A percentile compares a stretch with the other conserved stretches of the same genome.
phyloP scores from a whole-genome alignment of 148 eudicot species.

The Camellia lanceoleosa region DNA sequence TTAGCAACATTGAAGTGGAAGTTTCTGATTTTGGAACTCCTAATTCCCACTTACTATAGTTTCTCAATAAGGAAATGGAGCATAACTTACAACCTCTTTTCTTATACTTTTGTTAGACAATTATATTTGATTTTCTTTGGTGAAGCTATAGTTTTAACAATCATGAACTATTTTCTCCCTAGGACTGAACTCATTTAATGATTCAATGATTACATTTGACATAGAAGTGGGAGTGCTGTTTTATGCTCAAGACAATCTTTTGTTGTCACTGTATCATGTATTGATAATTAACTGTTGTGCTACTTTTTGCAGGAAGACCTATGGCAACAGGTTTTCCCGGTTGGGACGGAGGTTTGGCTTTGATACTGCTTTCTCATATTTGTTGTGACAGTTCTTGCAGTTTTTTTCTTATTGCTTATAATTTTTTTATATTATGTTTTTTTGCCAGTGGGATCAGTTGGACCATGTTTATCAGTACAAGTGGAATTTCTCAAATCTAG shows the following conservation, averaged over 20 bases:
- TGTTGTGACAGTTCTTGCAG: neutral
- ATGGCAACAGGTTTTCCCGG: conserved; percentile 96
- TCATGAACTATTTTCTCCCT: neutral
- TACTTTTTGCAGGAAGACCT: conserved; percentile 75
- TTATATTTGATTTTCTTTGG: neutral
- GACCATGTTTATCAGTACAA: conserved; percentile 80
- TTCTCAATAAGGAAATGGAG: neutral
- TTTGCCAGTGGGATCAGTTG: conserved; percentile 85
- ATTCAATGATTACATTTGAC: neutral
- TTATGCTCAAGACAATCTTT: neutral
- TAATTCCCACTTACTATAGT: neutral
- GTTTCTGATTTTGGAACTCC: neutral
- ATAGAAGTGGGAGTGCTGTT: neutral
- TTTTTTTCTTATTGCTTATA: neutral
- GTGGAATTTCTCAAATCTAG: conserved; percentile 85
- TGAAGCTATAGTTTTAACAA: neutral
- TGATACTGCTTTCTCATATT: neutral
- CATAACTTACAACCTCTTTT: neutral
- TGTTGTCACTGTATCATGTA: neutral
- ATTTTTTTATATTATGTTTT: neutral
- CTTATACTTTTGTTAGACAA: neutral
- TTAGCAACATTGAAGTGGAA: neutral
- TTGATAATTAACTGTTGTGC: conserved; percentile 1
- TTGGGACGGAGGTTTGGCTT: conserved; percentile 85
- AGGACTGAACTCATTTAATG: neutral